Percentiles rank a stretch among this genome's conserved stretches.
phyloP scores from a whole-genome alignment of 164 flowering plant genomes.

The Protea cynaroides region DNA sequence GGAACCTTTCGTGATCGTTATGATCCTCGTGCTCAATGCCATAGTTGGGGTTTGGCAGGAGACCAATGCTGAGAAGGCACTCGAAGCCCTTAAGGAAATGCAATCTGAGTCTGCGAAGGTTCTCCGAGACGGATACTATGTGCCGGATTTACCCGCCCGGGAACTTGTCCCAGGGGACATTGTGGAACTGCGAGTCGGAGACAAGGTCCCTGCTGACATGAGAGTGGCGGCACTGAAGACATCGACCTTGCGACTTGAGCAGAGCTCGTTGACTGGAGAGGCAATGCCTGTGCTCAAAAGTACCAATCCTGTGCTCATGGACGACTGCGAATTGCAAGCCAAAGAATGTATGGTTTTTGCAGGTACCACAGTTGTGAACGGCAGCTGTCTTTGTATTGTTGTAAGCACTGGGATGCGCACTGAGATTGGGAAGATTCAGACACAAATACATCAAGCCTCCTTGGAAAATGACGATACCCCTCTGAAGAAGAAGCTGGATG shows the following conservation, averaged over 20 bases:
- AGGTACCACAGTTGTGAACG: slow-evolving; percentile 84
- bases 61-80: slow-evolving; percentile 83
- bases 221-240: slow-evolving; percentile 66
- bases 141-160: slow-evolving; percentile 71
- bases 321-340: slow-evolving; percentile 82
- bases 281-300: slow-evolving; percentile 78
- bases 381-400: slow-evolving; percentile 69
- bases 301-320: slow-evolving; percentile 38
- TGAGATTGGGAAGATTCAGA: slow-evolving; percentile 86
- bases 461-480: slow-evolving; percentile 75
- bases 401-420: slow-evolving; percentile 70
- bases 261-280: slow-evolving; percentile 91
- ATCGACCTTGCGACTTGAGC: slow-evolving; percentile 74
- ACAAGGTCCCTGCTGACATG: slow-evolving; percentile 92
- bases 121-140: slow-evolving; percentile 62
- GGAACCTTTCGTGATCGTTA: slow-evolving; percentile 74
- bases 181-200: slow-evolving; percentile 76
- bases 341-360: slow-evolving; percentile 89
- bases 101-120: slow-evolving; percentile 76
- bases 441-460: slow-evolving; percentile 88
- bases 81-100: slow-evolving; percentile 86
- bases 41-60: slow-evolving; percentile 96
- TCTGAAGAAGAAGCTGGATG: slow-evolving; percentile 81
- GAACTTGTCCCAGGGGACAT: slow-evolving; percentile 92
- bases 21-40: slow-evolving; percentile 76